These are phyloP conservation scores for Boletales sp. DNA, from an alignment of 768 basidiomycete species.

Conservation along the genomic window DNA sequence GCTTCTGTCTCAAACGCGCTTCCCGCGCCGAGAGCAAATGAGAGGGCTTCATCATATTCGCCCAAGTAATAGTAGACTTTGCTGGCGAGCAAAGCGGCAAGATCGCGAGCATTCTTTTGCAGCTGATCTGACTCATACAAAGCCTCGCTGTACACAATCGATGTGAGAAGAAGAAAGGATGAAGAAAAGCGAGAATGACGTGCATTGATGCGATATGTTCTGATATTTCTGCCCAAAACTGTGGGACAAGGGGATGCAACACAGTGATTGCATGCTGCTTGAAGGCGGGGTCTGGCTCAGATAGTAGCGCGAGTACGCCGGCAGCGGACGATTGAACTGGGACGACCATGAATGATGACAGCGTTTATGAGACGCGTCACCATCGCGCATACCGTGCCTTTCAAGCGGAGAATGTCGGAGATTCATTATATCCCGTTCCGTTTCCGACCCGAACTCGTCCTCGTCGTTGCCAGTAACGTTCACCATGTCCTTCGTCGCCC, in stretches of 20 bases:
- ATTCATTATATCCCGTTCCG: conserved; percentile 20
- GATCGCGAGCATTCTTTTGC: conserved; percentile 66
- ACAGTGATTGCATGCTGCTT: conserved; percentile 89
- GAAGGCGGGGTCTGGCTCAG: conserved; percentile 83
- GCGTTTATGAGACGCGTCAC: conserved; percentile 39
- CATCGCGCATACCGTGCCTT: conserved; percentile 37
- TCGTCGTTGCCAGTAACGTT: neutral
- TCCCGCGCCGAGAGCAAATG: conserved; percentile 91
- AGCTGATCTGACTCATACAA: conserved; percentile 84
- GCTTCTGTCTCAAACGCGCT: conserved; percentile 77
- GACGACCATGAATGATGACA: conserved; percentile 45
- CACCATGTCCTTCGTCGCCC: conserved; percentile 48
- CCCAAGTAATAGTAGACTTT: conserved; percentile 98
- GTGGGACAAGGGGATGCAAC: conserved; percentile 79
- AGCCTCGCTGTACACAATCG: conserved; percentile 61
- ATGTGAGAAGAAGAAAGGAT: conserved; percentile 9
- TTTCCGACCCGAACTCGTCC: conserved; percentile 21
- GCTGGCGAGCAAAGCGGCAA: conserved; percentile 90
- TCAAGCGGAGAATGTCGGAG: conserved; percentile 31
- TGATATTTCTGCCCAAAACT: conserved; percentile 99
- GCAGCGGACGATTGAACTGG: conserved; percentile 79
- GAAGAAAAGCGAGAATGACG: conserved; percentile 30
- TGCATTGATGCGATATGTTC: conserved; percentile 90
- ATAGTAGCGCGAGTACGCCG: conserved; percentile 87
- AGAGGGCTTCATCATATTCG: conserved; percentile 92